Evolutionary conservation across 225 moss, liverwort and hornwort genomes (phyloP), one percentile per base, ranked within the genome.

Genomic region (Sphagnum tenellum): DNA sequence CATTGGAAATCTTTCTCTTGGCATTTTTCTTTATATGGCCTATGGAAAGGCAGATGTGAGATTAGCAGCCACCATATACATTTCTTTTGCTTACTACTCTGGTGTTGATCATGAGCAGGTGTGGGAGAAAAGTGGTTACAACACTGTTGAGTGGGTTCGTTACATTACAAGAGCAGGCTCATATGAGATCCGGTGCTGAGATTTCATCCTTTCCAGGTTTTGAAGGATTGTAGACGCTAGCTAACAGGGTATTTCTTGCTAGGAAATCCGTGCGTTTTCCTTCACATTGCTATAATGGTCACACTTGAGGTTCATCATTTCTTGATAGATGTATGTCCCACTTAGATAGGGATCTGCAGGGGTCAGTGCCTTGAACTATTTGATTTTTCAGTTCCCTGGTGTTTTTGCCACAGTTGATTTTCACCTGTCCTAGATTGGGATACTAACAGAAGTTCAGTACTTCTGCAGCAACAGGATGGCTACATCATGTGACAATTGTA

Each of bases 61-160:
- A 12, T 50, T 50, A 48, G 5, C 2, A 7, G 5, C 49, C 51
- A 13, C 46, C 55, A 9, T 6, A 13, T 58, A 12, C 4, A 64
- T 56, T 11, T 56, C 29, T 67, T 58, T 63, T 68, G 47, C 73
- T 47, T 48, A 0, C 5, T 12, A 14, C 55, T 44, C 5, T 60
- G 45, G 12, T 61, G 45, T 29, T 47, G 49, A 48, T 12, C 59
- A 72, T 49, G 49, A 64, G 49, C 85, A 89, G 92, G 94, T 95
- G 8, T 95, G 94, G 94, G 94, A 95, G 84, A 95, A 95, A 73
- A 95, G 91, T 68, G 94, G 89, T 49, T 95, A 95, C 77, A 91
- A 81, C 70, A 95, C 94, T 50, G 91, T 95, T 47, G 91, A 95
- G 74, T 95, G 94, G 94, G 94, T 95, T 48, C 94, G 94, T 45